Evolutionary conservation across 2,329 filamentous ascomycete genomes (phyloP).

Genomic region (Lasiodiplodia sp.): DNA sequence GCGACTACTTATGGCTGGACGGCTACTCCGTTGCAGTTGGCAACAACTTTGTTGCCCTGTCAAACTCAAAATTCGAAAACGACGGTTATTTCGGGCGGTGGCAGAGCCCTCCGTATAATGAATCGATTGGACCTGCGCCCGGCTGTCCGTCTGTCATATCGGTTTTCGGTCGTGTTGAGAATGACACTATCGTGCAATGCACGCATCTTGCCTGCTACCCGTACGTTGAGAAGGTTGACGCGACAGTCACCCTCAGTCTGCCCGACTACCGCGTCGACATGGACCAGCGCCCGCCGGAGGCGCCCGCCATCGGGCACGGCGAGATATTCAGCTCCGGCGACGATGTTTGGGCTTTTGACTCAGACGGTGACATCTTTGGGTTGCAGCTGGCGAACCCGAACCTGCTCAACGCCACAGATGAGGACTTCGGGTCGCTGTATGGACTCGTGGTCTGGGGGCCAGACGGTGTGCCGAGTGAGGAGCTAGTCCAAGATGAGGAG

Average conservation of each 20-base stretch:
- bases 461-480: not conserved
- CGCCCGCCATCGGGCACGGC: not conserved
- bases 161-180: not conserved
- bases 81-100: slow-evolving; percentile 5
- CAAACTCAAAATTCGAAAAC: not conserved
- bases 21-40: no score
- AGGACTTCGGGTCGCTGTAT: not conserved
- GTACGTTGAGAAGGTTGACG: slow-evolving; percentile 4
- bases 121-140: not conserved
- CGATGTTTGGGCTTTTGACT: no score
- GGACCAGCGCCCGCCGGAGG: not conserved
- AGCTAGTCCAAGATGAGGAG: not conserved
- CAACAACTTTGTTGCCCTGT: not conserved
- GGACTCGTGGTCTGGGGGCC: not conserved
- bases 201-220: not conserved
- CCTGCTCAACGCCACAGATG: not conserved
- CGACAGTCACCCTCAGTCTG: not conserved
- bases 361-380: no score
- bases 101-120: not conserved
- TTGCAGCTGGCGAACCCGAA: not conserved
- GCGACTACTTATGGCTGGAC: not conserved
- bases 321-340: not conserved
- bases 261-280: not conserved
- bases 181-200: not conserved
- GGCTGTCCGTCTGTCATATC: not conserved